Base-by-base conservation (phyloP, 441 rosid genomes). In the Macaranga tanarius region DNA sequence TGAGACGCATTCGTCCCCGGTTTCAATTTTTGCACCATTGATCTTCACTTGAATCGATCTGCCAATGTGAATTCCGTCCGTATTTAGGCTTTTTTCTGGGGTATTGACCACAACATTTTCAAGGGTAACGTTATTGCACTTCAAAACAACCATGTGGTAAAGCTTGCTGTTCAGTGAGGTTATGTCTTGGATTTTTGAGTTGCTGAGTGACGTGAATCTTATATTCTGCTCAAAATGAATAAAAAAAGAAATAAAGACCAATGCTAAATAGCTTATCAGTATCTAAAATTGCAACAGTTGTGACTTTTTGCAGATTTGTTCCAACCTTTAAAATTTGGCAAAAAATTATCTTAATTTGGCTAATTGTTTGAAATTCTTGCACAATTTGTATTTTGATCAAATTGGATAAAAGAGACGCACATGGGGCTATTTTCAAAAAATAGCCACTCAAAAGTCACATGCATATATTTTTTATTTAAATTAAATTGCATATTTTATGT, bases 41-140 rank as follows among this genome's bases (percentile, higher is more conserved):
- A 90, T 79, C 40, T 66, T 82, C 63, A 90, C 52, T 10, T 73
- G 76, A 2, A 13, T 72, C 1, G 88, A 77, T 65, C 84, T 54
- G 1, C 86, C 90, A 1, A 86, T 52, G 73, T 88, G 91, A 65
- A 90, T 88, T n/a, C 92, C 95, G 6, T 88, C 91, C 0, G 91
- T 90, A 83, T 86, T 87, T 64, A 70, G 52, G 72, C 91, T 87
- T 0, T 66, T 67, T 10, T 2, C 78, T 0, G 88, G 89, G 2
- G 95, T 88, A 0, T 26, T 71, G 62, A 85, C 54, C 15, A 54
- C 81, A 22, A 86, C 48, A 10, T 69, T 52, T 20, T 44, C 25
- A 38, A 90, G 76, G 4, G 82, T 83, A 22, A 90, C 7, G 73
- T 86, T 80, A n/a, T 68, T 68, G 73, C 85, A 85, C 1, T 83